These are phyloP conservation scores for Fusarium zealandicum DNA, from an alignment of 2,329 filamentous ascomycete genomes.

Conservation along the genomic window DNA sequence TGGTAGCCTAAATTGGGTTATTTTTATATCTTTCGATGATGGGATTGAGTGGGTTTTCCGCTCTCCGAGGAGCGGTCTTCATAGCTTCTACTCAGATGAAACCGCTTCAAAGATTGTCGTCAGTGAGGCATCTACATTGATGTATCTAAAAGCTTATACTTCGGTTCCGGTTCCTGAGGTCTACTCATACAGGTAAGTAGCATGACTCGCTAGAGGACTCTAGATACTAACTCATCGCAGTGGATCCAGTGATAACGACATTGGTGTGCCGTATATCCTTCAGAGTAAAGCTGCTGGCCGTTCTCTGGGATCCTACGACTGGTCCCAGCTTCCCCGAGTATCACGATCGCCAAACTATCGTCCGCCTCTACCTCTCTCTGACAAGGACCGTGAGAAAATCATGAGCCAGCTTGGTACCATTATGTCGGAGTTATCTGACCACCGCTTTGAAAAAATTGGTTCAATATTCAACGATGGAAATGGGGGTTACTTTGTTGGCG, in stretches of 20 bases:
- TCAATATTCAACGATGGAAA: conserved; percentile 25
- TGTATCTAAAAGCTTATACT: conserved; percentile 17
- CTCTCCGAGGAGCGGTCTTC: neutral
- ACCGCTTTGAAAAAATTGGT: conserved; percentile 34
- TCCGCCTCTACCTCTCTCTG: conserved; percentile 23
- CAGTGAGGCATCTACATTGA: conserved; percentile 35
- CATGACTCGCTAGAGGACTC: neutral
- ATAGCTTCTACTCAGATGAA: conserved; percentile 13
- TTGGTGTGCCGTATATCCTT: conserved; percentile 38
- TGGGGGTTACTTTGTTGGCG: conserved; percentile 21
- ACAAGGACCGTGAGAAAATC: conserved; percentile 18
- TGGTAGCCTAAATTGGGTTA: neutral
- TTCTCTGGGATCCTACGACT: conserved; percentile 29
- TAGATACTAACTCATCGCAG: conserved; percentile 8
- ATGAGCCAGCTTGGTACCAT: conserved; percentile 33
- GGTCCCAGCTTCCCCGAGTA: conserved; percentile 6
- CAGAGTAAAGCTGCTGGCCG: conserved; percentile 33
- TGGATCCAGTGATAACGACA: conserved; percentile 22
- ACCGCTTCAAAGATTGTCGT: conserved; percentile 27
- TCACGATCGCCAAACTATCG: conserved; percentile 1
- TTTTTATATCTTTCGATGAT: neutral
- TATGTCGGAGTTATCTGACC: conserved; percentile 14
- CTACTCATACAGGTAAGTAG: conserved; percentile 29
- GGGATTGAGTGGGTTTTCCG: neutral
- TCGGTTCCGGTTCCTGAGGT: conserved; percentile 32